phyloP scores from a whole-genome alignment of 2,329 filamentous ascomycete species.

The Triangularia verruculosa region DNA sequence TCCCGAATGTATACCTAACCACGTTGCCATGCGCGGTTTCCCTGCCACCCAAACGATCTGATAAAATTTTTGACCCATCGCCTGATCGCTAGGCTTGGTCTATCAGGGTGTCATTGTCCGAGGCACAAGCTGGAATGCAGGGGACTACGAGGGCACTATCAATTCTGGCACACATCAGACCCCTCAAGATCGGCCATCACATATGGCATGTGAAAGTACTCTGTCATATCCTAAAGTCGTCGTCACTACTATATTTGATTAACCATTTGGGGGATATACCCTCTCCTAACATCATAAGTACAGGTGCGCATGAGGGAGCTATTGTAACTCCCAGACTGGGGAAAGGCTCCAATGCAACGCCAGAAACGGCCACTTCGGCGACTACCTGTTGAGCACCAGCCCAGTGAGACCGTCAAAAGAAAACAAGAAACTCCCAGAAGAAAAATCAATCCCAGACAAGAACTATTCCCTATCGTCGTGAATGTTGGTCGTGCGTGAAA shows the following conservation, averaged over 20 bases:
- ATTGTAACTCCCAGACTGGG: conserved; percentile 21
- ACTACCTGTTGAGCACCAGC: conserved; percentile 13
- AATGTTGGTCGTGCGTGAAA: conserved; percentile 26
- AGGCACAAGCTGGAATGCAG: neutral
- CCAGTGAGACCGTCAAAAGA: conserved; percentile 19
- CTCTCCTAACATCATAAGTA: conserved; percentile 29
- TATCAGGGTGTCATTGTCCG: neutral
- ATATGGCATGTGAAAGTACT: neutral
- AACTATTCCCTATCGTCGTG: conserved; percentile 24
- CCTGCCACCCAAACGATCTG: conserved; percentile 1
- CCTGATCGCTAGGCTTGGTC: conserved; percentile 8
- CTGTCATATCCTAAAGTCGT: conserved; percentile 6
- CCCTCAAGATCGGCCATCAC: neutral
- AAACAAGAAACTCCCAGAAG: conserved; percentile 28
- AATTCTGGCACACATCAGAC: neutral
- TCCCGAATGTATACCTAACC: neutral
- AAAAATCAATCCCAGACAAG: conserved; percentile 27
- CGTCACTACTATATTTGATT: conserved; percentile 28
- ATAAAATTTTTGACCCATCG: conserved; percentile 9
- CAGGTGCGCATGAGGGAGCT: conserved; percentile 24
- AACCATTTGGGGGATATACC: conserved; percentile 24
- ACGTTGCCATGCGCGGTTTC: neutral
- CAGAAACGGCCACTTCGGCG: conserved; percentile 17
- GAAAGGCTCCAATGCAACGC: conserved; percentile 16
- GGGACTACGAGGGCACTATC: neutral